Evolutionary conservation across 139 green algal species (phyloP).

Genomic region (Pseudopediastrum boryanum): DNA sequence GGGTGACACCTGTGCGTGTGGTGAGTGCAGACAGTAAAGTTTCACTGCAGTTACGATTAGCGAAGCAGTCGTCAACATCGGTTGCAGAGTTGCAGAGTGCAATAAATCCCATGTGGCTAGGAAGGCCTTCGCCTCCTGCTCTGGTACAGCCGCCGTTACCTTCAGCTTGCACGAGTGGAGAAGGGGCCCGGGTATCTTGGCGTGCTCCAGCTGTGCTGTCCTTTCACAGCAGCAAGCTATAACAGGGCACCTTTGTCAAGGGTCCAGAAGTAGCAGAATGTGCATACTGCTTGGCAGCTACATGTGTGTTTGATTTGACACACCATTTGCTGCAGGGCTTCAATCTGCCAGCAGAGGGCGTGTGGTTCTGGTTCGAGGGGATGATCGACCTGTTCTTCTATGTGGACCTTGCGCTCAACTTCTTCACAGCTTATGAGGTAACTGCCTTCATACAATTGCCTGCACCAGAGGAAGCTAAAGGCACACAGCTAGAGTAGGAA

Average conservation of each 20-base stretch:
- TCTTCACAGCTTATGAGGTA: constrained; percentile 65
- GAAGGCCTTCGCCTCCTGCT: no score
- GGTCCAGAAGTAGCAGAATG: not conserved
- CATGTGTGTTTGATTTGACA: not conserved
- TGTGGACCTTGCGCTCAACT: constrained; percentile 59
- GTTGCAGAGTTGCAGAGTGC: no score
- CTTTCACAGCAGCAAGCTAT: not conserved
- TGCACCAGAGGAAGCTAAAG: no score
- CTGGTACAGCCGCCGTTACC: no score
- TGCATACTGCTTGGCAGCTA: not conserved
- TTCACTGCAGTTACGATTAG: no score
- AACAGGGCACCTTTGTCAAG: not conserved
- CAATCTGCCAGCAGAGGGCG: constrained; percentile 50
- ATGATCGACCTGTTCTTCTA: constrained; percentile 67
- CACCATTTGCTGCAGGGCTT: constrained; percentile 43
- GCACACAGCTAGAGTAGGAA: no score
- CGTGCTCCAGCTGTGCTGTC: no score
- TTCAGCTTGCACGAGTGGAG: no score
- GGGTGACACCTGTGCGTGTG: constrained; percentile 63
- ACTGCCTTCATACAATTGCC: no score
- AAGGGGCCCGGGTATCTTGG: no score
- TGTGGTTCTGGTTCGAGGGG: constrained; percentile 67
- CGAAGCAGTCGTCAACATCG: no score
- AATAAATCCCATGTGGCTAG: no score
- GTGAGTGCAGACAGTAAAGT: constrained; percentile 37